Conservation (phyloP, 306 rosid genomes). For the Quercus mongolica region DNA sequence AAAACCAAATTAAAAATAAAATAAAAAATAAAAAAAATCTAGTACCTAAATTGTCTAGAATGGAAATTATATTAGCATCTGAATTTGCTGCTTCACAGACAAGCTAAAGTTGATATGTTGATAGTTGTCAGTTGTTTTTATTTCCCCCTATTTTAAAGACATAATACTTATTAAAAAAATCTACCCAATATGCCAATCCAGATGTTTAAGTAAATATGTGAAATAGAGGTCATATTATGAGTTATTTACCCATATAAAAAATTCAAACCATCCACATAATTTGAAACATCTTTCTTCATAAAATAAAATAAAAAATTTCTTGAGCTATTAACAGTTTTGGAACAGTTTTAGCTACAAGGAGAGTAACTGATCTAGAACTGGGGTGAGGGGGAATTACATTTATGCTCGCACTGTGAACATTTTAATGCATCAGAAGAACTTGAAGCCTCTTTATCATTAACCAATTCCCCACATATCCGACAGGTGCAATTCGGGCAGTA, state of each 20-base stretch:
- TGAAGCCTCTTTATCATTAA: slow-evolving; percentile 55
- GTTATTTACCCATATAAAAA: neutral
- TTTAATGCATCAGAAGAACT: slow-evolving; percentile 53
- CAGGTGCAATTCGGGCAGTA: slow-evolving; percentile 89
- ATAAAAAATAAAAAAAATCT: no score
- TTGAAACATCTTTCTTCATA: neutral
- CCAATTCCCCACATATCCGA: slow-evolving; percentile 77
- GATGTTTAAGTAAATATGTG: neutral
- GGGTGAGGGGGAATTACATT: slow-evolving; percentile 51
- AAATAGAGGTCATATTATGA: neutral
- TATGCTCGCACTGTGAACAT: slow-evolving; percentile 90
- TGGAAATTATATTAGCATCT: no score
- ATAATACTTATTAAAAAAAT: neutral
- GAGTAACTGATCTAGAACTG: slow-evolving; percentile 9
- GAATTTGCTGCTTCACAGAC: neutral
- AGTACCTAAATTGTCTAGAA: no score
- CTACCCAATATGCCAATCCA: neutral
- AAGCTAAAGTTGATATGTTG: neutral
- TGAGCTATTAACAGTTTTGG: slow-evolving; percentile 7
- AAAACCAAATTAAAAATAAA: no score
- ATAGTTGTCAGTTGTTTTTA: neutral
- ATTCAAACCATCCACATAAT: neutral
- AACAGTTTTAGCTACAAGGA: slow-evolving; percentile 14
- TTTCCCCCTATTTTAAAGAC: neutral
- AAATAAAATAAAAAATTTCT: neutral